Evolutionary conservation across 176 grass and related monocot genomes (phyloP).

Genomic region (Elaeis guineensis): DNA sequence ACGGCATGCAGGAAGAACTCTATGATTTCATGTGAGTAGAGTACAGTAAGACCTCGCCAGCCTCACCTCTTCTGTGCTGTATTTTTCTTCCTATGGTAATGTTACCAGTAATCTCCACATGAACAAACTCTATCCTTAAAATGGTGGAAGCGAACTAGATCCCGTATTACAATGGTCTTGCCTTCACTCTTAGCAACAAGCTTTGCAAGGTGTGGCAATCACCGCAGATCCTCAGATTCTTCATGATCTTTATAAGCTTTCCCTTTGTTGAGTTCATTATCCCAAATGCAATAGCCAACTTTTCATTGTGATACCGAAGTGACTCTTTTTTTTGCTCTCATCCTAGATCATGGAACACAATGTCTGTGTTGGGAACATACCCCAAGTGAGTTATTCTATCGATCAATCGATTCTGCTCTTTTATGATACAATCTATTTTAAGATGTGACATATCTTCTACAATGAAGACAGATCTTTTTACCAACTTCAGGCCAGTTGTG

Average conservation of each 20-base stretch:
- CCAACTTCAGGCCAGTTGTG: slow-evolving; percentile 55
- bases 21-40: no score
- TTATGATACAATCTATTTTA: slow-evolving; percentile 28
- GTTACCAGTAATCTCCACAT: slow-evolving; percentile 63
- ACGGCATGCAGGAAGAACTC: no score
- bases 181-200: slow-evolving; percentile 45
- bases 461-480: slow-evolving; percentile 48
- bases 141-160: slow-evolving; percentile 60
- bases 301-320: slow-evolving; percentile 59
- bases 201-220: slow-evolving; percentile 49
- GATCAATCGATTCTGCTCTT: slow-evolving; percentile 34
- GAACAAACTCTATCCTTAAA: slow-evolving; percentile 59
- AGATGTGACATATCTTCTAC: slow-evolving; percentile 54
- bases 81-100: neutral
- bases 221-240: slow-evolving; percentile 64
- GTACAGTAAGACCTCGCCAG: no score
- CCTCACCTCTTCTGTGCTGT: neutral
- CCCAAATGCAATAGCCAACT: slow-evolving; percentile 51
- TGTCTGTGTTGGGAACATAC: slow-evolving; percentile 43
- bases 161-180: slow-evolving; percentile 47
- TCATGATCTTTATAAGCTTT: slow-evolving; percentile 56
- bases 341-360: slow-evolving; percentile 55
- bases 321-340: slow-evolving; percentile 61
- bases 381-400: slow-evolving; percentile 27
- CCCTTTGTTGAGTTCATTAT: slow-evolving; percentile 30